phyloP scores from a whole-genome alignment of 129 eudicot species.

The Tagetes erecta region DNA sequence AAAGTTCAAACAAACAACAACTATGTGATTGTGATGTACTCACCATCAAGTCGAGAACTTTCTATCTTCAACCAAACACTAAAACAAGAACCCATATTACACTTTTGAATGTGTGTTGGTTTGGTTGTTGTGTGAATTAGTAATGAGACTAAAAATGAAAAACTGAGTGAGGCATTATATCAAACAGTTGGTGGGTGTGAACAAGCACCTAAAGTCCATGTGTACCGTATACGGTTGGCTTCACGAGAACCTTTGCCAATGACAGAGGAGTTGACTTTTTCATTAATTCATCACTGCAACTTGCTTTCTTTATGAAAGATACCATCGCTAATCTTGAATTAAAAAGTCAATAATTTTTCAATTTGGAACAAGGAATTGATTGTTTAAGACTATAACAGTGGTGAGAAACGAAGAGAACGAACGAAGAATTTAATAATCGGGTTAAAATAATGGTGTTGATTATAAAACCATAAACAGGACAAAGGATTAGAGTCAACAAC shows the following conservation, averaged over 20 bases:
- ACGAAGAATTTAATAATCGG: conserved; percentile 12
- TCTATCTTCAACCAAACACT: conserved; percentile 44
- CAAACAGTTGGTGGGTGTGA: conserved; percentile 43
- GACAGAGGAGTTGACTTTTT: conserved; percentile 50
- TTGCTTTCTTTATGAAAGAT: conserved; percentile 21
- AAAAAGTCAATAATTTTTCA: conserved; percentile 20
- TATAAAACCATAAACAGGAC: conserved; percentile 13
- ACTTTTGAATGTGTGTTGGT: neutral
- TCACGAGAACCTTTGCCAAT: conserved; percentile 49
- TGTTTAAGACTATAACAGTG: conserved; percentile 12
- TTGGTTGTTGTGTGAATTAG: neutral
- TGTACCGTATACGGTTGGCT: conserved; percentile 34
- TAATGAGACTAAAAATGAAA: conserved; percentile 23
- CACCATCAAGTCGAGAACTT: conserved; percentile 45
- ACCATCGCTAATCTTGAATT: conserved; percentile 18
- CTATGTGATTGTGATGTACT: neutral
- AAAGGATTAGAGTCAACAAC: conserved; percentile 20
- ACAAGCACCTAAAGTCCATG: conserved; percentile 23
- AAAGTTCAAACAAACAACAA: neutral
- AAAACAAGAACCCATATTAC: conserved; percentile 47
- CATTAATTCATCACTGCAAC: conserved; percentile 33
- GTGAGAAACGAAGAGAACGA: conserved; percentile 17
- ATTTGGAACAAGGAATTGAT: neutral
- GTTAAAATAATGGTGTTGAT: conserved; percentile 18
- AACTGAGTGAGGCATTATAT: conserved; percentile 25